These are phyloP conservation scores for Canavalia gladiata DNA, from an alignment of 306 rosid species.

Conservation along the genomic window DNA sequence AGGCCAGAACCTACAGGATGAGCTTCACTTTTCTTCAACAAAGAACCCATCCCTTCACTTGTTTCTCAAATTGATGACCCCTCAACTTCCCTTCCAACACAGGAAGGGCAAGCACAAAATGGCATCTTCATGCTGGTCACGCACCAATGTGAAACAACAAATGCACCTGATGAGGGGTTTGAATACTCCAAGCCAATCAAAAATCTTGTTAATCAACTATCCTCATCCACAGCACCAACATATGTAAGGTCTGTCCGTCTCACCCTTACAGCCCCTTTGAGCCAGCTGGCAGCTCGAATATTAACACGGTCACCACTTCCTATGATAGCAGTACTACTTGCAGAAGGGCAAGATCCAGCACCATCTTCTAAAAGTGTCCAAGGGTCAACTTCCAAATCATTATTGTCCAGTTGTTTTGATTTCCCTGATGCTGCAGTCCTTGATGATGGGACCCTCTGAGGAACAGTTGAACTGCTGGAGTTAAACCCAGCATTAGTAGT, in stretches of 20 bases:
- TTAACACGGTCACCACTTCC: constrained; percentile 76
- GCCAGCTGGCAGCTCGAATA: constrained; percentile 87
- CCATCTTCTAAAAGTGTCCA: constrained; percentile 94
- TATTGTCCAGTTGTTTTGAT: constrained; percentile 70
- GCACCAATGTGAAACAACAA: constrained; percentile 51
- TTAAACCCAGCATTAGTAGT: constrained; percentile 53
- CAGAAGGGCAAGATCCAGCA: constrained; percentile 78
- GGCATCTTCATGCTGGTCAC: constrained; percentile 57
- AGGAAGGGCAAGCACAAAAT: constrained; percentile 50
- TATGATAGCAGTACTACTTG: constrained; percentile 62
- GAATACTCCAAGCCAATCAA: constrained; percentile 54
- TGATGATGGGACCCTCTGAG: constrained; percentile 65
- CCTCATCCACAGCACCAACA: constrained; percentile 85
- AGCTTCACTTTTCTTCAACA: constrained; percentile 50
- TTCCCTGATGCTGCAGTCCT: constrained; percentile 65
- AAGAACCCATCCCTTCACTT: constrained; percentile 48
- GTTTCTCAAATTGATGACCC: constrained; percentile 43
- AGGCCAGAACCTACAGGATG: constrained; percentile 39
- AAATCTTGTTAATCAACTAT: constrained; percentile 71
- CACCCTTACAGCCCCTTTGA: constrained; percentile 92
- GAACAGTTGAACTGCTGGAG: constrained; percentile 52
- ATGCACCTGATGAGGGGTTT: constrained; percentile 59
- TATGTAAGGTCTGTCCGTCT: constrained; percentile 91
- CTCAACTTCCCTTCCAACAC: constrained; percentile 55
- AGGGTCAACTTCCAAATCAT: constrained; percentile 82